Conservation (phyloP, 352 stramenopile species). For the Phytophthora pini region DNA sequence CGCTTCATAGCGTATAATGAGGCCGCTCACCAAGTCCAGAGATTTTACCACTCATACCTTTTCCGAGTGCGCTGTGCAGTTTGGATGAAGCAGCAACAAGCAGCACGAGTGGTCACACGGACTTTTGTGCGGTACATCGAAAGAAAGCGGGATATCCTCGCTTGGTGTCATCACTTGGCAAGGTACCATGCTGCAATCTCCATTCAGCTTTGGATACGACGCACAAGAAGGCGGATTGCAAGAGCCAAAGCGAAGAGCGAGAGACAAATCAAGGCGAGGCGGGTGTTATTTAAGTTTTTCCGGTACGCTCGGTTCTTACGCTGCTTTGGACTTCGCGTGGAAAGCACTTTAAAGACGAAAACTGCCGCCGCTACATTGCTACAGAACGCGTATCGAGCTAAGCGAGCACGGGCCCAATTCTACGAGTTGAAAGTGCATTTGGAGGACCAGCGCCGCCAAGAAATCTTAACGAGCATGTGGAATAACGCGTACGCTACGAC, state of each 20-base stretch:
- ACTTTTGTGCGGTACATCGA: constrained; percentile 44
- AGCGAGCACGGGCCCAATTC: constrained; percentile 57
- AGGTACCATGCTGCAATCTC: constrained; percentile 60
- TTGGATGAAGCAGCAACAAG: constrained; percentile 38
- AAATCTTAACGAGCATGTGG: constrained; percentile 70
- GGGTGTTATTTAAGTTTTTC: constrained; percentile 58
- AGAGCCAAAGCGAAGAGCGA: constrained; percentile 11
- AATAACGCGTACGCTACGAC: constrained; percentile 72
- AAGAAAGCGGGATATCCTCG: constrained; percentile 40
- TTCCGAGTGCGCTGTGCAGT: constrained; percentile 42
- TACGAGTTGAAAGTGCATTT: constrained; percentile 68
- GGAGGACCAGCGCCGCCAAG: constrained; percentile 58
- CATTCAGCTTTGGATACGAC: constrained; percentile 63
- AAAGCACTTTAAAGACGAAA: constrained; percentile 32
- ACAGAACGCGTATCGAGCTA: constrained; percentile 70
- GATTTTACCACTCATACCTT: constrained; percentile 43
- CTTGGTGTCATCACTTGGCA: constrained; percentile 52
- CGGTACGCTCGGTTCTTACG: constrained; percentile 46
- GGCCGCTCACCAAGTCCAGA: constrained; percentile 46
- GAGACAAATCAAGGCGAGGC: constrained; percentile 22
- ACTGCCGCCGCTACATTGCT: constrained; percentile 47
- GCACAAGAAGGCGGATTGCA: constrained; percentile 36
- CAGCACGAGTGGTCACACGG: constrained; percentile 48
- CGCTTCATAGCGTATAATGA: constrained; percentile 46
- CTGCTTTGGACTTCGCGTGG: constrained; percentile 47